A percentile compares a stretch with the other conserved stretches of the same genome.
Conservation (phyloP, 495 filamentous ascomycete genomes). For the Penicillium tannophilum region DNA sequence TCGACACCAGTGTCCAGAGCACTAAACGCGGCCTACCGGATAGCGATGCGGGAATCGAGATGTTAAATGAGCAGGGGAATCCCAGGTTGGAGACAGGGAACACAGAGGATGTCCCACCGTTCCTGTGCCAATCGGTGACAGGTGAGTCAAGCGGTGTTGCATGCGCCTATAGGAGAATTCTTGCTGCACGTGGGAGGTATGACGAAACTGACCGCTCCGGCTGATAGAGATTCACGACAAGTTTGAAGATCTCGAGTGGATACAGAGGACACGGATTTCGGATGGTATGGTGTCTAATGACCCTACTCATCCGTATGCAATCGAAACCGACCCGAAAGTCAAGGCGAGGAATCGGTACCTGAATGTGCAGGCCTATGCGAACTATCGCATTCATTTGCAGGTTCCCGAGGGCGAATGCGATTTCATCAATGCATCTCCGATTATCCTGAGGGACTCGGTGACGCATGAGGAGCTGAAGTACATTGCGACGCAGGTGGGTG, state of each 20-base stretch:
- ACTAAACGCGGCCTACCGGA: conserved; percentile 46
- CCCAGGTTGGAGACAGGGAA: conserved; percentile 37
- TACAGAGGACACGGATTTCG: conserved; percentile 40
- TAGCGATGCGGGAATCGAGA: conserved; percentile 36
- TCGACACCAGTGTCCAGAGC: conserved; percentile 46
- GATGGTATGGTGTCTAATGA: conserved; percentile 41
- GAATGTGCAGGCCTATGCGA: conserved; percentile 84
- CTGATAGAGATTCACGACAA: conserved; percentile 47
- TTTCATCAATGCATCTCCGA: conserved; percentile 97
- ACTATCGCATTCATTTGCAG: conserved; percentile 80
- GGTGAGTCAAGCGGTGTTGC: conserved; percentile 37
- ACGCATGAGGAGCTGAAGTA: conserved; percentile 56
- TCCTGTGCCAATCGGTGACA: conserved; percentile 43
- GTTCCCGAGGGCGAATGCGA: conserved; percentile 80
- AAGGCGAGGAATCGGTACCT: conserved; percentile 72
- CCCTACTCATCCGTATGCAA: conserved; percentile 49
- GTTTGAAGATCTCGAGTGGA: conserved; percentile 53
- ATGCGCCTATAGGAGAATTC: conserved; percentile 25
- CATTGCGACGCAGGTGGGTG: conserved; percentile 67
- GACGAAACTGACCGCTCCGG: conserved; percentile 25
- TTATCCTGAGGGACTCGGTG: conserved; percentile 62
- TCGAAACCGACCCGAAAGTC: conserved; percentile 54
- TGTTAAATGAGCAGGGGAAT: conserved; percentile 37
- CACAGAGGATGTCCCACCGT: conserved; percentile 44
- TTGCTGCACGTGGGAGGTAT: conserved; percentile 21